Conservation (phyloP, 225 moss, liverwort and hornwort genomes). For the Anthoceros angustus region DNA sequence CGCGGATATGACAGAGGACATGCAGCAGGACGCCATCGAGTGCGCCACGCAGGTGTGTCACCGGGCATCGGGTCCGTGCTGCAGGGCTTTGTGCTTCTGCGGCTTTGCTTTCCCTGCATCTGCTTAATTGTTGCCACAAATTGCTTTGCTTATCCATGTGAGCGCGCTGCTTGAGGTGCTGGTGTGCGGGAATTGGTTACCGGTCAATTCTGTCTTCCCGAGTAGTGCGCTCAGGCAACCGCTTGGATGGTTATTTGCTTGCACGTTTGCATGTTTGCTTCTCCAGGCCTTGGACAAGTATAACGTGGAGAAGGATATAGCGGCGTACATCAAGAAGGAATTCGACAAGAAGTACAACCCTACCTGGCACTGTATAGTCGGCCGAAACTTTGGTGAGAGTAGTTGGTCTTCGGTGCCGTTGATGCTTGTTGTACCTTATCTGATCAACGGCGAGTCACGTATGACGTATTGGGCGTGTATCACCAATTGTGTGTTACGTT, state of each 20-base stretch:
- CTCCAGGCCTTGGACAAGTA: slow-evolving; percentile 75
- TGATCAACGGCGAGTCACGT: background rate
- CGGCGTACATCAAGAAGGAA: slow-evolving; percentile 96
- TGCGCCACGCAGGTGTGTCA: slow-evolving; percentile 67
- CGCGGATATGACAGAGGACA: slow-evolving; percentile 97
- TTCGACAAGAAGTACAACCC: slow-evolving; percentile 98
- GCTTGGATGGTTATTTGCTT: background rate
- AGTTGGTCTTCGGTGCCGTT: background rate
- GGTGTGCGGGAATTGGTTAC: background rate
- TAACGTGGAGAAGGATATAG: slow-evolving; percentile 97
- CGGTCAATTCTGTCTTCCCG: background rate
- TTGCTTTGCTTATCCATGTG: background rate
- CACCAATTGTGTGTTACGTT: too few species aligned
- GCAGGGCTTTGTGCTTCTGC: background rate
- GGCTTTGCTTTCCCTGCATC: background rate
- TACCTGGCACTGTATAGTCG: slow-evolving; percentile 98
- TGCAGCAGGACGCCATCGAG: slow-evolving; percentile 97
- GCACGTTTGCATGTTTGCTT: slow-evolving; percentile 10
- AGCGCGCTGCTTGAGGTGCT: background rate
- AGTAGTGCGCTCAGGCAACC: too few species aligned
- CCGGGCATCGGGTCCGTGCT: background rate
- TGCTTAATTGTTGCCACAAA: background rate
- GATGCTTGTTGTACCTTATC: background rate
- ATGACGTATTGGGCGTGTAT: too few species aligned
- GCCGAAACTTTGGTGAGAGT: slow-evolving; percentile 81